Evolutionary conservation across 2,329 filamentous ascomycete species (phyloP), one percentile per base, ranked within the genome.

Genomic region (Aspergillus vadensis): DNA sequence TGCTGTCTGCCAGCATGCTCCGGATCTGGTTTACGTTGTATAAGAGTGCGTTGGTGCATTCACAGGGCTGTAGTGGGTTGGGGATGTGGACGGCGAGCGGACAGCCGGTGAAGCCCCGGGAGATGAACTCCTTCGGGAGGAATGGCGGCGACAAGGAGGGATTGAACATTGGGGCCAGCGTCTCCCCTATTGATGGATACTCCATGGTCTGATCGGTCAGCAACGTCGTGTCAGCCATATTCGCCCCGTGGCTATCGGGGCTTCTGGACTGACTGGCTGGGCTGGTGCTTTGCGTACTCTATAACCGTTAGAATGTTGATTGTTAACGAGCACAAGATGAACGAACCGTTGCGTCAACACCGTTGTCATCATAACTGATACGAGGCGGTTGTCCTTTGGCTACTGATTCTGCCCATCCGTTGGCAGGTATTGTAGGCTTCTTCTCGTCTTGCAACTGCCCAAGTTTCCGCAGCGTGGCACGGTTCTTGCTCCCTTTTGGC

Each of bases 401-500:
- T 15, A 57, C 51, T 15, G 41, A 8, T 39, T 59, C 59, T 9
- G 25, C 19, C 41, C 49, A 57, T 21, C 54, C 53, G n/a, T 25
- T 38, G 25, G 49, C 3, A 6, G 19, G 65, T 43, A 64, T 64
- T 4, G 64, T 49, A 9, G 67, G 62, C 55, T 73, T 71, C 2
- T 71, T 66, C 52, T 74, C 38, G 21, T 43, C 72, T 56, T 72
- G 74, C 30, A 77, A 63, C 53, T 74, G 72, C 5, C 74, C 74
- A 38, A 77, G 39, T 41, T 75, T 76, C 59, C 70, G 68, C 21
- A 77, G 59, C 4, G 75, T 77, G 3, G 75, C 72, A 48, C 74
- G 68, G 57, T 77, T 77, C 55, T 76, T 76, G 63, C 74, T 77
- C 7, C 75, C 75, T 57, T 77, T 77, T 14, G 75, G 75, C 60